Conservation (phyloP, 106 monocot species). For the Gastrodia elata region DNA sequence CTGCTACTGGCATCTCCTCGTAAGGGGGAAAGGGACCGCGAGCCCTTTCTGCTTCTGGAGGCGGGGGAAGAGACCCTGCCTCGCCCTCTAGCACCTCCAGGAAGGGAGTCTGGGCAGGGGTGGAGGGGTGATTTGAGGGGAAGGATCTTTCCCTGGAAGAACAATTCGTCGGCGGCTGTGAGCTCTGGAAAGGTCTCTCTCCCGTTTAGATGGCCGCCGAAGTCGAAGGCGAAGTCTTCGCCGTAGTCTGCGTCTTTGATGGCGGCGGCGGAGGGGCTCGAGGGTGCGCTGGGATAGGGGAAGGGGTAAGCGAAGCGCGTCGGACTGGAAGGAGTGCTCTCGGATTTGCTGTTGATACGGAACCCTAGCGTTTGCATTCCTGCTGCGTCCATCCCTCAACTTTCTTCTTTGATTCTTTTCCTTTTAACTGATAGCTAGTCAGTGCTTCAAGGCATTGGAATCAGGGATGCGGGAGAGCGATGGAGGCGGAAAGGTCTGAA, state of each 20-base stretch:
- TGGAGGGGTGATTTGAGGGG: constrained; percentile 36
- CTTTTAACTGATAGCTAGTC: too few relatives aligned
- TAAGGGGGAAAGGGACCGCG: constrained; percentile 37
- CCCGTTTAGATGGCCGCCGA: not conserved
- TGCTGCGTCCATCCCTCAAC: too few relatives aligned
- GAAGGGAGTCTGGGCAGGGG: constrained; percentile 1
- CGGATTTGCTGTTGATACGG: too few relatives aligned
- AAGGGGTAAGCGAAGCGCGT: not conserved
- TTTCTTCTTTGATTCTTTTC: too few relatives aligned
- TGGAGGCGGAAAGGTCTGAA: too few relatives aligned
- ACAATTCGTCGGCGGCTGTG: constrained; percentile 56
- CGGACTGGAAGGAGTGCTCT: constrained; percentile 31
- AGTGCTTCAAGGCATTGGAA: too few relatives aligned
- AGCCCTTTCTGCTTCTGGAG: constrained; percentile 25
- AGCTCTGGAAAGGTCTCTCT: not conserved
- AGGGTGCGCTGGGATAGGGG: not conserved
- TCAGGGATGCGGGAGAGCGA: too few relatives aligned
- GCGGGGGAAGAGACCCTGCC: not conserved
- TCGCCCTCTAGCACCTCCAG: not conserved
- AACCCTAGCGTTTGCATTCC: too few relatives aligned
- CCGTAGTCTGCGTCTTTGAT: not conserved
- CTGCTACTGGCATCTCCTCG: not conserved
- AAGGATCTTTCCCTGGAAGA: constrained; percentile 44
- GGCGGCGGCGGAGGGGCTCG: not conserved
- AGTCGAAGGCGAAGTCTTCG: not conserved